phyloP scores from a whole-genome alignment of 805 yeast species.

The Pichia pseudocactophila region DNA sequence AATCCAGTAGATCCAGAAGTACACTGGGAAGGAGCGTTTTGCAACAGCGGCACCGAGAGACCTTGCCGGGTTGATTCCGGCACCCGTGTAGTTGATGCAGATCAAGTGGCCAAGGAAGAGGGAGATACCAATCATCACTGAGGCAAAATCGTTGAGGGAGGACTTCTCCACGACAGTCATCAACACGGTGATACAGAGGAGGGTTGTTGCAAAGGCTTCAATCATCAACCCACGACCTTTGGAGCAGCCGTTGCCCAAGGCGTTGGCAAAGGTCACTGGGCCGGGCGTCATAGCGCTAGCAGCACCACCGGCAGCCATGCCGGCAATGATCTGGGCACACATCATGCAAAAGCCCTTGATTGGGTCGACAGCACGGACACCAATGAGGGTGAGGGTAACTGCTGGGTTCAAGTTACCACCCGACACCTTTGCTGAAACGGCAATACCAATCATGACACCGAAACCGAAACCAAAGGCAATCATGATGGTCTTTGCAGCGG shows the following conservation, averaged over 20 bases:
- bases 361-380: constrained; percentile 67
- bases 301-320: constrained; percentile 90
- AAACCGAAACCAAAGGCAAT: constrained; percentile 83
- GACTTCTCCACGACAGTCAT: constrained; percentile 81
- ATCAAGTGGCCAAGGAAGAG: constrained; percentile 76
- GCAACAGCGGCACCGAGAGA: constrained; percentile 68
- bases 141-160: constrained; percentile 68
- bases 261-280: constrained; percentile 57
- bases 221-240: constrained; percentile 68
- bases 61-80: constrained; percentile 90
- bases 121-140: constrained; percentile 75
- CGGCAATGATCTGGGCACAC: constrained; percentile 67
- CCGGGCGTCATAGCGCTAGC: constrained; percentile 85
- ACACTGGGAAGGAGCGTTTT: constrained; percentile 59
- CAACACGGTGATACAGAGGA: constrained; percentile 67
- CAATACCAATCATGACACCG: constrained; percentile 68
- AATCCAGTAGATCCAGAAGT: constrained; percentile 91
- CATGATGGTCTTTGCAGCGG: constrained; percentile 64
- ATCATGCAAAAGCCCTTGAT: constrained; percentile 58
- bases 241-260: constrained; percentile 63
- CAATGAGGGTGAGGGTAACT: constrained; percentile 64
- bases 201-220: constrained; percentile 72
- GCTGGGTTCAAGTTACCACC: constrained; percentile 92
- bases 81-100: constrained; percentile 79
- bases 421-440: constrained; percentile 62